Base-by-base conservation (phyloP, 192 early-diverging fungal genomes). In the Diversispora epigaea region DNA sequence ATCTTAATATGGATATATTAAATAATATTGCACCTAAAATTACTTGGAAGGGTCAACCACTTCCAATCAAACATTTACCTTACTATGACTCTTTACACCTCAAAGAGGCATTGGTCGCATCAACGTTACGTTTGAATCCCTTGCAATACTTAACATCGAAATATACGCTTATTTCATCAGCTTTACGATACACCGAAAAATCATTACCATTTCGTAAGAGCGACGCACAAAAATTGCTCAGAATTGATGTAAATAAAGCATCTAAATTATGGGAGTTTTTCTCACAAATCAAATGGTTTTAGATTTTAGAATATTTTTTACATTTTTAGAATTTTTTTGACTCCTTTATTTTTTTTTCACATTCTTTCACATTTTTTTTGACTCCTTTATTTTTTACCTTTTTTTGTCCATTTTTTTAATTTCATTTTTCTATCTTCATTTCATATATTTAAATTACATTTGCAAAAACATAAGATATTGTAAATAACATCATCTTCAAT, bases 191-290 rank as follows among this genome's bases (percentile, higher is more conserved):
- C 52, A 73, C 57, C 40, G 61, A 68, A 63, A 73, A 73, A 66
- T 76, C 78, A 5, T 70, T 66, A 2, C 82, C 86, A 5, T 96
- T 96, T 78, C 89, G 91, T 70, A 98, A 98, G 80, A 88, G 91
- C 57, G 95, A 95, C 78, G 96, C 96, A 7, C 94, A 98, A 84
- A 89, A 90, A 62, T 84, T 95, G 71, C 94, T 91, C 72, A 86
- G 92, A 40, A 91, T 98, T 22, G 96, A 98, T 77, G 96, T 98
- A 73, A 98, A 98, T 85, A 98, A 98, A 80, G 90, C 90, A 45
- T 90, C 88, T 80, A 88, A 92, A 73, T 84, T 97, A 17, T 96
- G 91, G 84, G 93, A 94, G 77, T 93, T 93, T 86, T 98, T 93
- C 83, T 91, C 89, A 17, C 81, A 84, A 57, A 80, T 95, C 50